Evolutionary conservation across 345 rosid species (phyloP).

Genomic region (Rhizophora mangle): DNA sequence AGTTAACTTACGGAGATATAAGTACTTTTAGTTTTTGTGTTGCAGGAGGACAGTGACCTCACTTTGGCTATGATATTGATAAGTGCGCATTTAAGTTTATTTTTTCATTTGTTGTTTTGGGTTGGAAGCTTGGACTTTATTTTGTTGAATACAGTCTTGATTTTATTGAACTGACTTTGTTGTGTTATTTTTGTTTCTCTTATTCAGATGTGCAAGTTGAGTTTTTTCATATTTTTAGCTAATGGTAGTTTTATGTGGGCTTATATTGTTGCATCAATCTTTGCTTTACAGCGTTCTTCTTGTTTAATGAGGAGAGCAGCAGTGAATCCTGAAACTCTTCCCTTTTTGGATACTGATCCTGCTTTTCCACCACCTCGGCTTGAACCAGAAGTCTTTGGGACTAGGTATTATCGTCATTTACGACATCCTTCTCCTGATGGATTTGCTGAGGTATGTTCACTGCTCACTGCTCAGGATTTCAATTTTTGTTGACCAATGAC

Average conservation of each 20-base stretch:
- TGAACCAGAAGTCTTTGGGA: slow-evolving; percentile 43
- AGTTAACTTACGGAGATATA: slow-evolving; percentile 19
- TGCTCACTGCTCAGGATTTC: background rate
- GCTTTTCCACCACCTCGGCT: slow-evolving; percentile 34
- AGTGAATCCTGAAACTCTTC: slow-evolving; percentile 40
- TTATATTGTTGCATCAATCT: slow-evolving; percentile 14
- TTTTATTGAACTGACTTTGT: background rate
- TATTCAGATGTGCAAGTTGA: background rate
- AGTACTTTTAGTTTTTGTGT: slow-evolving; percentile 13
- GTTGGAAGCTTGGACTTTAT: background rate
- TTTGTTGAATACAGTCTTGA: background rate
- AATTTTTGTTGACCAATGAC: background rate
- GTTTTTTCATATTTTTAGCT: slow-evolving; percentile 3
- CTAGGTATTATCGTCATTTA: slow-evolving; percentile 62
- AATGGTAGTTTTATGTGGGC: background rate
- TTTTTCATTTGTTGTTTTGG: background rate
- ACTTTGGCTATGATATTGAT: background rate
- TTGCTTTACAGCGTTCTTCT: slow-evolving; percentile 53
- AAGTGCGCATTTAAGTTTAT: too few species aligned
- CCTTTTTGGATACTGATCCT: slow-evolving; percentile 46
- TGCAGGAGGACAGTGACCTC: background rate
- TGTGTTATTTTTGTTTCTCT: background rate
- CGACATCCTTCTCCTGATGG: slow-evolving; percentile 81
- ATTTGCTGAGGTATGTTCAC: slow-evolving; percentile 65
- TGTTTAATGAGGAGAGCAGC: slow-evolving; percentile 36